Conservation (phyloP, 1,139 yeast genomes). For the Kluyveromyces sp. region DNA sequence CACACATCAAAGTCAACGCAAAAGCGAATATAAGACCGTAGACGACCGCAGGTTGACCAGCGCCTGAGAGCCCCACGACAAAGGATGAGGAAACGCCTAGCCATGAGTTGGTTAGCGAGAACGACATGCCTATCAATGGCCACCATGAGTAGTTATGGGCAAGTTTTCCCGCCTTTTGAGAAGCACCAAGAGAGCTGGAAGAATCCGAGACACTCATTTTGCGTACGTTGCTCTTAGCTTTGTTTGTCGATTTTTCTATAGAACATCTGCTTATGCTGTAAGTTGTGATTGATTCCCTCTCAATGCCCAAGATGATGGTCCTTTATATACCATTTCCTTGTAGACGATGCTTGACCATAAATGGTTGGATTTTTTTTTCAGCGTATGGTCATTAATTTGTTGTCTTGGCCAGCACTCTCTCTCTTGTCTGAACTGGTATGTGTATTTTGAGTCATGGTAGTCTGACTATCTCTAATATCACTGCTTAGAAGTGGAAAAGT, state of each 20-base stretch:
- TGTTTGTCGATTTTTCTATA: background rate
- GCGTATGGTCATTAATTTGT: background rate
- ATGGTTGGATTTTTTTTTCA: background rate
- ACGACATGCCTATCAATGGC: slow-evolving; percentile 46
- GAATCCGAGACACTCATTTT: background rate
- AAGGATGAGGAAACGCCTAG: slow-evolving; percentile 44
- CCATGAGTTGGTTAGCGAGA: slow-evolving; percentile 47
- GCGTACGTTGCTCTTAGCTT: background rate
- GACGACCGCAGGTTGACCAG: slow-evolving; percentile 43
- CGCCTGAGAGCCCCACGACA: slow-evolving; percentile 40
- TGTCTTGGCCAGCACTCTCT: background rate
- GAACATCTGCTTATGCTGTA: background rate
- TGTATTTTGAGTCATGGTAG: background rate
- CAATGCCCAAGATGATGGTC: background rate
- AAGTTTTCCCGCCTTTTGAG: slow-evolving; percentile 26
- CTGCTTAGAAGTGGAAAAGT: background rate
- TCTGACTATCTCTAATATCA: background rate
- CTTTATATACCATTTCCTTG: background rate
- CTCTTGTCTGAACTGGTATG: background rate
- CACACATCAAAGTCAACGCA: slow-evolving; percentile 38
- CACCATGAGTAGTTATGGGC: slow-evolving; percentile 45
- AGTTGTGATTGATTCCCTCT: background rate
- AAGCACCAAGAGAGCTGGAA: background rate
- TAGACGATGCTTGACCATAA: background rate
- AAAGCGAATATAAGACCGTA: slow-evolving; percentile 47